Base-by-base conservation (phyloP, 345 rosid species). In the Gossypium stocksii region DNA sequence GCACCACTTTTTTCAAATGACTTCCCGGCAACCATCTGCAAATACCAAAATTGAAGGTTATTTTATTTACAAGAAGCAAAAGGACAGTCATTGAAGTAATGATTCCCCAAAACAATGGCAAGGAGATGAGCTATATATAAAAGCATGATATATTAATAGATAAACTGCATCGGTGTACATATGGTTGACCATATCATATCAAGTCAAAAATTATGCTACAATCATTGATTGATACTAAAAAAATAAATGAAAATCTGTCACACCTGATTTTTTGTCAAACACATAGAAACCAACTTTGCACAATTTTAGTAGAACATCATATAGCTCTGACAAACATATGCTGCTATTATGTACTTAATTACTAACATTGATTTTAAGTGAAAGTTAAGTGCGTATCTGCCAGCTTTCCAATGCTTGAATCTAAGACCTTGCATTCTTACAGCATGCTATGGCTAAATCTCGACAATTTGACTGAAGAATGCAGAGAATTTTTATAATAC, bases 1-100 rank as follows among this genome's bases (percentile, higher is more conserved):
- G 79, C 19, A 84, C 93, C 70, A 90, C 75, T 61, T 71, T 87
- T 81, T 90, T 89, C 80, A 93, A 77, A 76, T 91, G 88, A 22
- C 86, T 86, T 27, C 96, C 93, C 23, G 93, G 88, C 79, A 93
- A 80, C 96, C 96, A 89, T 81, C 98, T 93, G 81, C 20, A 80
- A 53, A 70, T 71, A 78, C 77, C 80, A 81, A 48, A 63, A 22
- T 58, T 34, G 9, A 66, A 44, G 48, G n/a, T 61, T 29, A 44
- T 25, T 49, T 60, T 44, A 2, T 61, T 69, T 51, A 27, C 44
- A 16, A 15, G 72, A 67, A n/a, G 54, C 25, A 19, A 74, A 49
- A 62, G 34, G 34, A 63, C 5, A 38, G 34, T 19, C 51, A 41
- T 23, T 62, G 25, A 16, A 25, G 27, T 19, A 62, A 17, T 27